Base-by-base conservation (phyloP, 1,284 basidiomycete species). In the Sparassis latifolia region DNA sequence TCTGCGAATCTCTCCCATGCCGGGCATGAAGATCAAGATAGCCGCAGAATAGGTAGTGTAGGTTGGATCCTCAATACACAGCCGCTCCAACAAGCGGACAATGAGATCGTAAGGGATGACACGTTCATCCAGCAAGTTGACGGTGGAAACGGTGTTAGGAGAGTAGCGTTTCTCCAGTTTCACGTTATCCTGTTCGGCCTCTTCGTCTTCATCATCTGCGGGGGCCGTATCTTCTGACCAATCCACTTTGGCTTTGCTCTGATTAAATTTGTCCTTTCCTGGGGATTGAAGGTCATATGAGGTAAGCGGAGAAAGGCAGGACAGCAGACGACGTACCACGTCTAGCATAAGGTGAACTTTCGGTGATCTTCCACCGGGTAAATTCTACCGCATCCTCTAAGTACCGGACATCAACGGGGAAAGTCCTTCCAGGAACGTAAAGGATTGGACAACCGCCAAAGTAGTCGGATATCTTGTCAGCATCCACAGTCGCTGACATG, bases 401-500 rank as follows among this genome's bases (percentile, higher is more conserved):
- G 63, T 84, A 99, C 45, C 81, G 77, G 20, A 90, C 78, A 45
- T 92, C 84, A 9, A 99, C 97, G 6, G 97, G 96, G 73, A 93
- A 99, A 0, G 95, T 98, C n/a, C 97, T 81, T 2, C 97, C 97
- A 5, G 96, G 96, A 12, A 99, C 91, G 55, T 83, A 82, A 43
- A 97, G 74, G 30, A 86, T 84, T 0, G 94, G 93, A 64, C 95
- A 97, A 30, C 85, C 85, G 27, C 89, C 92, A 64, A 99, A 98
- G 69, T 91, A 99, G 28, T 70, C 72, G n/a, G 94, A 92, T 47
- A 99, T 86, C 69, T 97, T 96, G 53, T 95, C 89, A 0, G 92
- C 89, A 62, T 99, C 93, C 32, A 98, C 77, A 0, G 97, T 99
- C 0, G 97, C 97, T 29, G 94, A 97, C 97, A 99, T 99, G 49